Evolutionary conservation across 257 asterid genomes (phyloP).

Genomic region (Solanum chaucha): DNA sequence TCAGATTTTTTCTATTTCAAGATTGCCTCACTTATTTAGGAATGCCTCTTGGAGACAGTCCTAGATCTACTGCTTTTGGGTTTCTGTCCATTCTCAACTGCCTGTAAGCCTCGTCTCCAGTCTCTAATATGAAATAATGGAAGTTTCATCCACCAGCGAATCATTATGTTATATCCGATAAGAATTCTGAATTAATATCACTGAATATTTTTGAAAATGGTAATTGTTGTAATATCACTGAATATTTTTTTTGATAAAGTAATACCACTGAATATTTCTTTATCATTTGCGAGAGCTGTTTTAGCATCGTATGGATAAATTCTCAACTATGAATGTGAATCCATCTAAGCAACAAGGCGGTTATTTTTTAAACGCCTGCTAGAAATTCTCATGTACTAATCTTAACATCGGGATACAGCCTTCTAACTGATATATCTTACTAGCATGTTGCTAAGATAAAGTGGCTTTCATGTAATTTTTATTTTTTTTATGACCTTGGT

Average conservation of each 20-base stretch:
- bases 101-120: background rate
- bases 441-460: background rate
- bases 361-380: background rate
- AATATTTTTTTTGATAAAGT: background rate
- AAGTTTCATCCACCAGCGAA: background rate
- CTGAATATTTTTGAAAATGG: background rate
- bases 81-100: background rate
- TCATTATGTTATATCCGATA: background rate
- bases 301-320: background rate
- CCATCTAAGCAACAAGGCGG: background rate
- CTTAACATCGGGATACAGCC: background rate
- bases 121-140: background rate
- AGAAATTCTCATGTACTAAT: background rate
- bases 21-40: background rate
- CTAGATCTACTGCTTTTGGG: background rate
- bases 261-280: background rate
- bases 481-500: background rate
- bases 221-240: background rate
- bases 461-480: background rate
- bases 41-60: background rate
- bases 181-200: background rate
- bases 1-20: background rate
- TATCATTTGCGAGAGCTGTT: background rate
- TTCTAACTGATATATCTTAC: background rate
- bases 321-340: background rate